These are phyloP conservation scores for Daedalea quercina DNA, from an alignment of 768 basidiomycete genomes.

Conservation along the genomic window DNA sequence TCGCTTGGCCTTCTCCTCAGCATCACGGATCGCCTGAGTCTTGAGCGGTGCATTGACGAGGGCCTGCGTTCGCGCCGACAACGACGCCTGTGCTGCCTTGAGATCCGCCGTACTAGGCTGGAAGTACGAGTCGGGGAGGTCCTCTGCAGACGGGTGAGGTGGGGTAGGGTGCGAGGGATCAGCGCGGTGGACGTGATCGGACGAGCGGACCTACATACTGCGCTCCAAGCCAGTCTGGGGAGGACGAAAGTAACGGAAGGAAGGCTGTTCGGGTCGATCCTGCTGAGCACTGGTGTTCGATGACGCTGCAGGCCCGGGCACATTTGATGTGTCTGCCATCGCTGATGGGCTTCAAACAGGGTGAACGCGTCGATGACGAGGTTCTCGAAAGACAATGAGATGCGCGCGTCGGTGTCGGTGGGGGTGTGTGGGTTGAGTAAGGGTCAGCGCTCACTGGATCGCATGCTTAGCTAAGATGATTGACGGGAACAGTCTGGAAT, in stretches of 20 bases:
- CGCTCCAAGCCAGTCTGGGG: constrained; percentile 12
- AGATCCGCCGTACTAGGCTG: constrained; percentile 66
- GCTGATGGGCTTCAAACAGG: not conserved
- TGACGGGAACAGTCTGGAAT: constrained; percentile 1
- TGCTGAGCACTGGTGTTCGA: not conserved
- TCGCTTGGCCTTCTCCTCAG: constrained; percentile 48
- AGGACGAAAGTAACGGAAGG: constrained; percentile 17
- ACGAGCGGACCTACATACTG: constrained; percentile 10
- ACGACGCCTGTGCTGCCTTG: constrained; percentile 54
- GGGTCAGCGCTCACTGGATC: not conserved
- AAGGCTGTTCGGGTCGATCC: not conserved
- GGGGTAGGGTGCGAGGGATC: not conserved
- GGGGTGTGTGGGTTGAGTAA: not conserved
- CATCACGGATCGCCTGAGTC: constrained; percentile 57
- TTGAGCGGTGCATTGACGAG: constrained; percentile 67
- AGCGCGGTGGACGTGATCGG: not conserved
- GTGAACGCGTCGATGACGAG: no score
- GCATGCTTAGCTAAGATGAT: constrained; percentile 1
- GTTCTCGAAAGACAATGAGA: no score
- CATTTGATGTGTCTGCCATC: not conserved
- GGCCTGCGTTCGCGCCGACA: constrained; percentile 54
- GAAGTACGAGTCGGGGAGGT: constrained; percentile 70
- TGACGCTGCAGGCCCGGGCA: not conserved
- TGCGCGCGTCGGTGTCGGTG: no score
- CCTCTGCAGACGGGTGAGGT: constrained; percentile 24